Conservation (phyloP, 805 yeast genomes). For the Cyberlindnera maritima region DNA sequence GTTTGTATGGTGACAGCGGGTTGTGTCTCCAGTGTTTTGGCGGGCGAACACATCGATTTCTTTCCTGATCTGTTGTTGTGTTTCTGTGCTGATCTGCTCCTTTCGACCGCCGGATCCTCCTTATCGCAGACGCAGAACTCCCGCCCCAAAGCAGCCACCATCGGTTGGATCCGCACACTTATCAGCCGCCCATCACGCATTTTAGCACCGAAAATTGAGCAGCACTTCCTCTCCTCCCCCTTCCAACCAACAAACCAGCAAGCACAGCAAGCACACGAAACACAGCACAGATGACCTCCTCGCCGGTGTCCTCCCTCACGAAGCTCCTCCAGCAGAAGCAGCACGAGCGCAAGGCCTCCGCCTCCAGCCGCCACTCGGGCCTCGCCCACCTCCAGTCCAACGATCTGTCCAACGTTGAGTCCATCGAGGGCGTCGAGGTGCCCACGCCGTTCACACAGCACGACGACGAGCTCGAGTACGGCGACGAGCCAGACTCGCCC, state of each 20-base stretch:
- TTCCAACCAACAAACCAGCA: too few relatives aligned
- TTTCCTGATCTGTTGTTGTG: too few relatives aligned
- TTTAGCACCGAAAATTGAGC: not conserved
- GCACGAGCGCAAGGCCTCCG: slow-evolving; percentile 7
- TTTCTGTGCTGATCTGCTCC: too few relatives aligned
- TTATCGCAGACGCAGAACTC: too few relatives aligned
- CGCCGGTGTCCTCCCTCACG: slow-evolving; percentile 29
- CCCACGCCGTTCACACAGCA: slow-evolving; percentile 4
- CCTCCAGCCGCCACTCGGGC: slow-evolving; percentile 5
- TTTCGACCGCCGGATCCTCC: too few relatives aligned
- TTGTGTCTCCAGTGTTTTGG: too few relatives aligned
- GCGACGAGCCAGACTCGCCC: slow-evolving; percentile 10
- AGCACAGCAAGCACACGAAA: not conserved
- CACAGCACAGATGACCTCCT: slow-evolving; percentile 10
- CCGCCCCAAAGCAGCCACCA: not conserved
- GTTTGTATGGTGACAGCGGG: too few relatives aligned
- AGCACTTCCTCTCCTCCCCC: not conserved
- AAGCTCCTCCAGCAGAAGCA: slow-evolving; percentile 28
- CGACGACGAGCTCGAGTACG: slow-evolving; percentile 8
- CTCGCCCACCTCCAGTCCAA: slow-evolving; percentile 8
- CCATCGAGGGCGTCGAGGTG: slow-evolving; percentile 31
- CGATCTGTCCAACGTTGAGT: slow-evolving; percentile 24
- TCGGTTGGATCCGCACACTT: not conserved
- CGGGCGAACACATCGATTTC: too few relatives aligned
- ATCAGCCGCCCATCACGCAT: not conserved